Evolutionary conservation across 371 early-diverging fungal species (phyloP).

Genomic region (Mortierella sp.): DNA sequence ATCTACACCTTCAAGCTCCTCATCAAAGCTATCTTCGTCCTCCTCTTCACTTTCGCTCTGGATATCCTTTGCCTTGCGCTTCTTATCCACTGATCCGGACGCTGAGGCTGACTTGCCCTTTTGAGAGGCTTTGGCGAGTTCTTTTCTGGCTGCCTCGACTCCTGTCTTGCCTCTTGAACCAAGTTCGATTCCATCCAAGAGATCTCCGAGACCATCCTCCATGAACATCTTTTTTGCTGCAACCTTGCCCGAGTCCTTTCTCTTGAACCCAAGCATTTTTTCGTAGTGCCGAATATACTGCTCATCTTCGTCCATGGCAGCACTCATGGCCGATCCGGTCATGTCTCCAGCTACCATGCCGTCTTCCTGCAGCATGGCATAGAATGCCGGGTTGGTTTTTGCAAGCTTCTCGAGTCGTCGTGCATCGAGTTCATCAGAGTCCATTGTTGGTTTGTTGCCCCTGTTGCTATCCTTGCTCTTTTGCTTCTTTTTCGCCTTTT

Average conservation of each 20-base stretch:
- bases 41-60: conserved; percentile 29
- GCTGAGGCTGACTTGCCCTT: background rate
- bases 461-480: conserved; percentile 9
- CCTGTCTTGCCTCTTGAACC: conserved; percentile 53
- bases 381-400: conserved; percentile 74
- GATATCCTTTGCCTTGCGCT: conserved; percentile 22
- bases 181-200: conserved; percentile 56
- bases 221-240: conserved; percentile 63
- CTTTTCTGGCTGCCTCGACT: conserved; percentile 14
- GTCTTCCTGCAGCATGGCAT: conserved; percentile 69
- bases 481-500: conserved; percentile 10
- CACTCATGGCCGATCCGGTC: conserved; percentile 32
- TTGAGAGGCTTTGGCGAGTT: background rate
- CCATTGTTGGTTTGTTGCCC: conserved; percentile 1
- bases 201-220: conserved; percentile 65
- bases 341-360: conserved; percentile 58
- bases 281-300: conserved; percentile 80
- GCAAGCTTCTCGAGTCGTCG: conserved; percentile 71
- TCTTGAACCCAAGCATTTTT: conserved; percentile 81
- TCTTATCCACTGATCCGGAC: conserved; percentile 10
- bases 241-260: conserved; percentile 56
- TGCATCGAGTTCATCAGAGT: conserved; percentile 47
- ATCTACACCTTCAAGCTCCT: conserved; percentile 46
- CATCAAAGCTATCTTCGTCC: conserved; percentile 40
- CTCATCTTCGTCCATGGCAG: conserved; percentile 76